Evolutionary conservation across 2,329 filamentous ascomycete genomes (phyloP).

Genomic region (Chrysosphaeria jannelii): DNA sequence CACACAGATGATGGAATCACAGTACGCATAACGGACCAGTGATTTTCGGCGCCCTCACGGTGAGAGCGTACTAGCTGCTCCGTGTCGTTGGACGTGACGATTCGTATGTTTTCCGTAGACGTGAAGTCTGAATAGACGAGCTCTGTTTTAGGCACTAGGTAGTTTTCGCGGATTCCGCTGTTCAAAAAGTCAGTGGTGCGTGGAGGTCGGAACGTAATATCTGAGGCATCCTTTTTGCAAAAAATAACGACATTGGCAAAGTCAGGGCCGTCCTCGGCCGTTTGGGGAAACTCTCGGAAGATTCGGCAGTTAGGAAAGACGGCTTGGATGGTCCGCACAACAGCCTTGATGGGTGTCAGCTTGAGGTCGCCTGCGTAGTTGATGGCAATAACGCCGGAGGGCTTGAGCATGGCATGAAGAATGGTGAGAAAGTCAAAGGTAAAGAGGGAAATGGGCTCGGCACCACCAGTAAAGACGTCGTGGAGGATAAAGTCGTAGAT

Average conservation of each 20-base stretch:
- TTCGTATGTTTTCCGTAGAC: constrained; percentile 14
- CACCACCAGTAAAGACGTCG: constrained; percentile 91
- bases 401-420: constrained; percentile 38
- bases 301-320: constrained; percentile 78
- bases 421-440: constrained; percentile 55
- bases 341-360: constrained; percentile 43
- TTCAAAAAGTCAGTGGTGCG: constrained; percentile 34
- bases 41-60: constrained; percentile 43
- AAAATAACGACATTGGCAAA: constrained; percentile 96
- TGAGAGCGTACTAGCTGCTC: constrained; percentile 40
- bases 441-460: constrained; percentile 69
- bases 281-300: constrained; percentile 45
- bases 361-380: constrained; percentile 84
- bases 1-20: constrained; percentile 54
- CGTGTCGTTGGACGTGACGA: constrained; percentile 33
- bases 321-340: constrained; percentile 52
- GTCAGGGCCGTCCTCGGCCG: constrained; percentile 31
- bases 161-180: constrained; percentile 37
- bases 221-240: constrained; percentile 38
- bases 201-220: constrained; percentile 29
- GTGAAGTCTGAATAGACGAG: constrained; percentile 21
- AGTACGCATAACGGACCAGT: constrained; percentile 76
- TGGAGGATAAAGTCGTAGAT: constrained; percentile 94
- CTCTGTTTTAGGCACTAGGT: constrained; percentile 43
- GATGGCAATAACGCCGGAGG: constrained; percentile 64